Conservation (phyloP, 257 asterid species). For the Cruciata laevipes region DNA sequence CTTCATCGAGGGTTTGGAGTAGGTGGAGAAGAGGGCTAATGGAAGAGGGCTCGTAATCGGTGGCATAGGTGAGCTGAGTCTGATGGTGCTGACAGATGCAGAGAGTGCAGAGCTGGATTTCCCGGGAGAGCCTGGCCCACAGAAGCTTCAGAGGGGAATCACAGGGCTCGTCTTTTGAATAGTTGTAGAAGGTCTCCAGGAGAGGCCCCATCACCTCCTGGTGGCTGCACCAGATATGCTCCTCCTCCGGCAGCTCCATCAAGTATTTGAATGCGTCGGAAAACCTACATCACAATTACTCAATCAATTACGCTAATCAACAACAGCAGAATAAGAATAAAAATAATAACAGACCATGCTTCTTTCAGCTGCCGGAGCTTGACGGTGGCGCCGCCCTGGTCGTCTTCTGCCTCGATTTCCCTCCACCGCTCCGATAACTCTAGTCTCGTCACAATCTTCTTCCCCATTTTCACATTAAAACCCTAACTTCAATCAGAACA, state of each 20-base stretch:
- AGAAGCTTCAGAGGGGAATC: constrained; percentile 83
- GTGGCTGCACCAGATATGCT: constrained; percentile 81
- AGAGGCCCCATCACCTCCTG: constrained; percentile 96
- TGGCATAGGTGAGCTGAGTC: constrained; percentile 64
- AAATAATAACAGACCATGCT: constrained; percentile 65
- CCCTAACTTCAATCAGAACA: too few species aligned
- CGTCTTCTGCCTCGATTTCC: constrained; percentile 71
- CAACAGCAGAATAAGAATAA: too few species aligned
- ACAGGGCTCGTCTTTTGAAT: constrained; percentile 47
- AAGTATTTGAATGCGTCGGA: constrained; percentile 79
- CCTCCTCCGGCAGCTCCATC: constrained; percentile 50
- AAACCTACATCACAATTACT: constrained; percentile 48
- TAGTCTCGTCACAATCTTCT: constrained; percentile 39
- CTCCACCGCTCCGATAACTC: constrained; percentile 84
- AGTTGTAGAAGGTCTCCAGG: constrained; percentile 83
- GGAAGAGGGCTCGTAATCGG: constrained; percentile 65
- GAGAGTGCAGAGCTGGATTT: constrained; percentile 68
- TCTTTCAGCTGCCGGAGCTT: constrained; percentile 76
- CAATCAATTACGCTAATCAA: neutral
- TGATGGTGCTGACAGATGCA: constrained; percentile 94
- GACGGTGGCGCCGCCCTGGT: constrained; percentile 25
- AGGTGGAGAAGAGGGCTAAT: constrained; percentile 78
- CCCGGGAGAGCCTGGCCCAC: constrained; percentile 58
- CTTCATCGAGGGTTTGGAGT: constrained; percentile 73
- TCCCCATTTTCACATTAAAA: constrained; percentile 33